A percentile compares a stretch with the other conserved stretches of the same genome.
These are phyloP conservation scores for Fusarium miscanthi DNA, from an alignment of 2,329 filamentous ascomycete genomes.

Conservation along the genomic window DNA sequence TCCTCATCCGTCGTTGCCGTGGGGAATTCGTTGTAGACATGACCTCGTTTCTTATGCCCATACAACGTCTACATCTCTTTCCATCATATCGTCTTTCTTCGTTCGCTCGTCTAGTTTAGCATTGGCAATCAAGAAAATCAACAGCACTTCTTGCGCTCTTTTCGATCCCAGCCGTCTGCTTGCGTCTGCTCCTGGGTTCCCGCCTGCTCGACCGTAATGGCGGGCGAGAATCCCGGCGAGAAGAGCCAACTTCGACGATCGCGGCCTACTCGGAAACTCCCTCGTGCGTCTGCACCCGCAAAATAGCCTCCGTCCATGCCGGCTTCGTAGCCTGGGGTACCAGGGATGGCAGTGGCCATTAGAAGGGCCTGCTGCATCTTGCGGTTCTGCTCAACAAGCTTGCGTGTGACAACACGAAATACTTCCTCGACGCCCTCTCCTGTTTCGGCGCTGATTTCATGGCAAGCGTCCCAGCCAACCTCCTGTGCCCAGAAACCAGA, in stretches of 20 bases:
- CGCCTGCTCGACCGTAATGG: constrained; percentile 60
- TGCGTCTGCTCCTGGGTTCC: constrained; percentile 47
- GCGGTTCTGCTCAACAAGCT: constrained; percentile 72
- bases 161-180: constrained; percentile 34
- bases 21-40: constrained; percentile 19
- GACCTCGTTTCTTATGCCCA: constrained; percentile 3
- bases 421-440: constrained; percentile 97
- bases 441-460: constrained; percentile 94
- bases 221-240: constrained; percentile 63
- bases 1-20: constrained; percentile 14
- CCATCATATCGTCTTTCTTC: not conserved
- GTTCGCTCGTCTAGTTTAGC: not conserved
- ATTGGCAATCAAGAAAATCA: constrained; percentile 20
- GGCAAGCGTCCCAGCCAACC: constrained; percentile 95
- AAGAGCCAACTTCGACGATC: constrained; percentile 71
- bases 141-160: constrained; percentile 48
- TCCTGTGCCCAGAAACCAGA: constrained; percentile 92
- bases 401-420: constrained; percentile 76
- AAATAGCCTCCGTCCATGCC: constrained; percentile 63
- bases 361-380: constrained; percentile 70
- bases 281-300: constrained; percentile 58
- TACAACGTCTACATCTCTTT: constrained; percentile 23
- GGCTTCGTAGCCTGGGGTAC: constrained; percentile 59
- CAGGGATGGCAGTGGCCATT: constrained; percentile 64
- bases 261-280: constrained; percentile 67